Percentiles rank a stretch among this genome's conserved stretches.
Evolutionary conservation across 257 asterid genomes (phyloP).

Genomic region (Anisodus tanguticus): DNA sequence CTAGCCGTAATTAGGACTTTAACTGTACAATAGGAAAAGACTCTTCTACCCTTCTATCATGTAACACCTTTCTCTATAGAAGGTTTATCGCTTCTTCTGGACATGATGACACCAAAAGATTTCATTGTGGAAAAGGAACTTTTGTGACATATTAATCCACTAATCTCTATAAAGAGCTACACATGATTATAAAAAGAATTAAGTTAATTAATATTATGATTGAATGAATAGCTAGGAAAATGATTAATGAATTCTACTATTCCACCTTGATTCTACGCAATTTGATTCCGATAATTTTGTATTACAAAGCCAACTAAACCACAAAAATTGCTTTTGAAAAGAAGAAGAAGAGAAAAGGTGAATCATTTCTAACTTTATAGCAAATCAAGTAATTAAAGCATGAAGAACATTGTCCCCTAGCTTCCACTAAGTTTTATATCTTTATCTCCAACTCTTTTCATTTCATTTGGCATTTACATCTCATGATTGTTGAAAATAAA

Average conservation of each 20-base stretch:
- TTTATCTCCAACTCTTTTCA: neutral
- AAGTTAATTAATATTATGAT: neutral
- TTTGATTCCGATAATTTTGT: slow-evolving; percentile 1
- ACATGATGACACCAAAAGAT: neutral
- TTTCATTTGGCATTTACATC: neutral
- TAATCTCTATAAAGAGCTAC: neutral
- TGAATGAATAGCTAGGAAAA: slow-evolving; percentile 10
- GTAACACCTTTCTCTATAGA: too few species aligned
- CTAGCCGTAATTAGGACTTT: too few species aligned
- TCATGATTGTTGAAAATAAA: neutral
- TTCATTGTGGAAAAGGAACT: neutral
- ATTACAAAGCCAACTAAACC: neutral
- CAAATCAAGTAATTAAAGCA: slow-evolving; percentile 7
- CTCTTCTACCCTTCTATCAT: too few species aligned
- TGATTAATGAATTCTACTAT: slow-evolving; percentile 2
- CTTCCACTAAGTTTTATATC: slow-evolving; percentile 2
- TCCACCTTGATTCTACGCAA: neutral
- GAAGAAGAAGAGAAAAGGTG: neutral
- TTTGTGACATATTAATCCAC: slow-evolving; percentile 24
- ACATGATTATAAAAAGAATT: neutral
- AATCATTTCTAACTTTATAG: slow-evolving; percentile 27
- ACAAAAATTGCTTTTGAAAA: slow-evolving; percentile 6
- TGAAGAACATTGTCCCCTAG: neutral
- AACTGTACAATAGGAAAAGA: too few species aligned
- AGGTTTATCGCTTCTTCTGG: too few species aligned